These are phyloP conservation scores for Mychonastes homosphaera DNA, from an alignment of 139 green algal species.

Conservation along the genomic window DNA sequence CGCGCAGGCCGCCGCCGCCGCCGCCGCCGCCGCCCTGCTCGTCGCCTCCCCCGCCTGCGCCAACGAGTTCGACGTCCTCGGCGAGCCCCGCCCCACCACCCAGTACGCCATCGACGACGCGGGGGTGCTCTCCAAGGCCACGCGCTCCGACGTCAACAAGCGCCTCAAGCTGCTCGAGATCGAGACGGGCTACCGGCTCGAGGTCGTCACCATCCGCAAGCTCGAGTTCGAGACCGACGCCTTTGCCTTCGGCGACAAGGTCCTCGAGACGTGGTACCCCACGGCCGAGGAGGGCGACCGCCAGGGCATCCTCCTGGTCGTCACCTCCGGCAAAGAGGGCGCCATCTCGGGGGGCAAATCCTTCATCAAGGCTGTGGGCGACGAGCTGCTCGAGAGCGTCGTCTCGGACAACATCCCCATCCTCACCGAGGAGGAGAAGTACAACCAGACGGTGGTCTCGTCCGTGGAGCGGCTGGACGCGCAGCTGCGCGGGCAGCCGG, in stretches of 20 bases:
- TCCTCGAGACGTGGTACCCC: constrained; percentile 81
- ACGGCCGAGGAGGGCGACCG: constrained; percentile 59
- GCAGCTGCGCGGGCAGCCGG: constrained; percentile 59
- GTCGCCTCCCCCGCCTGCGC: constrained; percentile 21
- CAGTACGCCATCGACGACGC: constrained; percentile 90
- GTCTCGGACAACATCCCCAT: constrained; percentile 90
- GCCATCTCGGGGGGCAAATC: constrained; percentile 74
- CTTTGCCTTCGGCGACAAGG: constrained; percentile 90
- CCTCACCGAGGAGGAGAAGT: constrained; percentile 86
- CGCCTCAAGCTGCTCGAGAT: constrained; percentile 62
- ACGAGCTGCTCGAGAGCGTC: constrained; percentile 87
- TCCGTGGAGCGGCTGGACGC: constrained; percentile 74
- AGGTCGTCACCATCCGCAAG: constrained; percentile 88
- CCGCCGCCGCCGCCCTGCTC: constrained; percentile 24
- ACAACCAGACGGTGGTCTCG: constrained; percentile 73
- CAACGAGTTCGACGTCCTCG: constrained; percentile 81
- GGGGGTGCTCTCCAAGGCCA: constrained; percentile 65
- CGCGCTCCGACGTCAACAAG: constrained; percentile 57
- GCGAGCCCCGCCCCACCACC: constrained; percentile 42
- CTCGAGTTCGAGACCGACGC: constrained; percentile 90
- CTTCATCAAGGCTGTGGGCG: constrained; percentile 78
- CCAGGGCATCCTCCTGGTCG: constrained; percentile 85
- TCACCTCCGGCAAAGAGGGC: constrained; percentile 90
- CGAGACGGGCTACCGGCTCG: constrained; percentile 71
- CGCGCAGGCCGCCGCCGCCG: constrained; percentile 19